Evolutionary conservation across 2,329 filamentous ascomycete species (phyloP).

Genomic region (Leptographium radiaticola): DNA sequence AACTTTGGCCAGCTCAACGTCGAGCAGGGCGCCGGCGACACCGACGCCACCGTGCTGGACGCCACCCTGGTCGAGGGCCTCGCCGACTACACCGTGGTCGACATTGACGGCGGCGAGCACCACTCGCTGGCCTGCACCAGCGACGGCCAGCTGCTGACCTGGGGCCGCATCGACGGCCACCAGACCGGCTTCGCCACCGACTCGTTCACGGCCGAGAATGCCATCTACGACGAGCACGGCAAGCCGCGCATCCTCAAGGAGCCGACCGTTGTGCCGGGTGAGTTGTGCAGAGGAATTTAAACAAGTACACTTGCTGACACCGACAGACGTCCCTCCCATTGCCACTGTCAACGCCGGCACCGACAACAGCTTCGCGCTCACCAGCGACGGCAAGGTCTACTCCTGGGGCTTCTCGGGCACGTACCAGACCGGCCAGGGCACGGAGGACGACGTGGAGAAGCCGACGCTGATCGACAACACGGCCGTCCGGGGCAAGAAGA

Average conservation of each 20-base stretch:
- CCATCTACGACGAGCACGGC: constrained; percentile 50
- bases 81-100: constrained; percentile 46
- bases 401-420: constrained; percentile 72
- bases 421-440: constrained; percentile 69
- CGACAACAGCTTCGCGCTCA: constrained; percentile 63
- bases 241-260: constrained; percentile 59
- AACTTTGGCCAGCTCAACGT: constrained; percentile 69
- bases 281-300: constrained; percentile 14
- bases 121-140: constrained; percentile 56
- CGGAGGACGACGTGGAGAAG: constrained; percentile 62
- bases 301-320: background rate
- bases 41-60: constrained; percentile 58
- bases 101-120: constrained; percentile 57
- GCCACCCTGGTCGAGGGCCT: constrained; percentile 57
- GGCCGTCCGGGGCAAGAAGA: constrained; percentile 60
- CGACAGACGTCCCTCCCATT: constrained; percentile 35
- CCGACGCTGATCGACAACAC: constrained; percentile 78
- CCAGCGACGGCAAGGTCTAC: constrained; percentile 55
- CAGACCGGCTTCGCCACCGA: constrained; percentile 44
- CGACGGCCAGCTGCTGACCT: constrained; percentile 43
- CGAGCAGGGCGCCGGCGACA: constrained; percentile 47
- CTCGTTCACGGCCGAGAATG: constrained; percentile 40
- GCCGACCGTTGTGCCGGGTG: constrained; percentile 48
- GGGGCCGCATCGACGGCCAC: constrained; percentile 44
- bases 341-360: constrained; percentile 48